Evolutionary conservation across 495 filamentous ascomycete genomes (phyloP).

Genomic region (Xylaria curta): DNA sequence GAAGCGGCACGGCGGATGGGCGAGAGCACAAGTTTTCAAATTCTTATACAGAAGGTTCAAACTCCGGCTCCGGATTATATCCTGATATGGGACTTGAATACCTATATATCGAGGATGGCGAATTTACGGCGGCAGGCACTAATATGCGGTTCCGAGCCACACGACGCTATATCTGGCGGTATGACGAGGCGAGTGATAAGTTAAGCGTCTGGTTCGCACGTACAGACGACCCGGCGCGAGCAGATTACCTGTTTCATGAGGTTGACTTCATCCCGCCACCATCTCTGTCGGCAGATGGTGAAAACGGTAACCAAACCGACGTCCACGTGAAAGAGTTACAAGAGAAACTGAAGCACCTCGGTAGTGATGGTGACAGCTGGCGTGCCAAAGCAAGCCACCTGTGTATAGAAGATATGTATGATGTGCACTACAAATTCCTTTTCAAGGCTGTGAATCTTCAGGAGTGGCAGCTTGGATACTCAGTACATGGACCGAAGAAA

Average conservation of each 20-base stretch:
- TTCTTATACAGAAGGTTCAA: slow-evolving; percentile 56
- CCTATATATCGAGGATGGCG: slow-evolving; percentile 69
- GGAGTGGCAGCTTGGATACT: slow-evolving; percentile 64
- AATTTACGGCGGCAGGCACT: slow-evolving; percentile 56
- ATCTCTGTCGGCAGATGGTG: slow-evolving; percentile 18
- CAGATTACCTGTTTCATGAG: slow-evolving; percentile 72
- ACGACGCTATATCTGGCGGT: slow-evolving; percentile 64
- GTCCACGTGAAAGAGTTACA: slow-evolving; percentile 11
- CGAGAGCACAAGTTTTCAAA: slow-evolving; percentile 38
- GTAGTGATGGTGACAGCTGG: slow-evolving; percentile 49
- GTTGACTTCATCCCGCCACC: slow-evolving; percentile 48
- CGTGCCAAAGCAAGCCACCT: slow-evolving; percentile 65
- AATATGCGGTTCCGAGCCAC: slow-evolving; percentile 56
- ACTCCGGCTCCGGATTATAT: slow-evolving; percentile 26
- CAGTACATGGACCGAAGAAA: slow-evolving; percentile 70
- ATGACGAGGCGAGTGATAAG: slow-evolving; percentile 57
- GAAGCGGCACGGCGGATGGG: slow-evolving; percentile 56
- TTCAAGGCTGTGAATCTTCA: slow-evolving; percentile 61
- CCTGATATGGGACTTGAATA: slow-evolving; percentile 57
- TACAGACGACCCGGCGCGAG: slow-evolving; percentile 57
- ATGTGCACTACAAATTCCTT: slow-evolving; percentile 64
- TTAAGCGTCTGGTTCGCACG: slow-evolving; percentile 74
- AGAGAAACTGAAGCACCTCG: slow-evolving; percentile 33
- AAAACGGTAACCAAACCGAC: not conserved
- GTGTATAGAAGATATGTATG: slow-evolving; percentile 69